Percentiles rank a stretch among this genome's conserved stretches.
Conservation (phyloP, 139 green algal species). For the Closterium sp. region DNA sequence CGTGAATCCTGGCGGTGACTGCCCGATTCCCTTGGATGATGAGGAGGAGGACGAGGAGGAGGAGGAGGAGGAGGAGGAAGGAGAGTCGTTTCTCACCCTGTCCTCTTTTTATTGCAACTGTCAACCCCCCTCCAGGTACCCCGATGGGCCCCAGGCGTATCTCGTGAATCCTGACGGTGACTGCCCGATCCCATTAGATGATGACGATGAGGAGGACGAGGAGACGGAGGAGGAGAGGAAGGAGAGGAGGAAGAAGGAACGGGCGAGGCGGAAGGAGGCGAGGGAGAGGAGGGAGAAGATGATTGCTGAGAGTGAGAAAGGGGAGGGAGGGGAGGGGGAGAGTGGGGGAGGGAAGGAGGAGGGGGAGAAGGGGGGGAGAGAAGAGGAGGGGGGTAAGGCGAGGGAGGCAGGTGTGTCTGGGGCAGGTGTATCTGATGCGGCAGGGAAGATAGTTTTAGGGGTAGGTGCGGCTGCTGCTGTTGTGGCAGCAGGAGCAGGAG, state of each 20-base stretch:
- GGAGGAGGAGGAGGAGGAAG: not conserved
- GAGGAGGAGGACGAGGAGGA: not conserved
- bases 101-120: not conserved
- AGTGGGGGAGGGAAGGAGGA: not conserved
- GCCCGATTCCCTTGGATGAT: not conserved
- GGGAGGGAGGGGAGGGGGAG: not conserved
- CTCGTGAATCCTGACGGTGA: not conserved
- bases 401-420: not conserved
- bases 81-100: not conserved
- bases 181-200: not conserved
- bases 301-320: not conserved
- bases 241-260: not conserved
- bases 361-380: not conserved
- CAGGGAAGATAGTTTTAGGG: not conserved
- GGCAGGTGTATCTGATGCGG: not conserved
- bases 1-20: not conserved
- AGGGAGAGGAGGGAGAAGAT: not conserved
- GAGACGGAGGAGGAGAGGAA: not conserved
- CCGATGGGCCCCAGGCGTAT: not conserved
- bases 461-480: no score
- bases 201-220: not conserved
- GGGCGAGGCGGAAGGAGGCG: not conserved
- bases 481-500: not conserved
- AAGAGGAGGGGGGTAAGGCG: no score
- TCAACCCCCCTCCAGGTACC: not conserved